These are phyloP conservation scores for Craterostigma plantagineum DNA, from an alignment of 257 asterid species.

Conservation along the genomic window DNA sequence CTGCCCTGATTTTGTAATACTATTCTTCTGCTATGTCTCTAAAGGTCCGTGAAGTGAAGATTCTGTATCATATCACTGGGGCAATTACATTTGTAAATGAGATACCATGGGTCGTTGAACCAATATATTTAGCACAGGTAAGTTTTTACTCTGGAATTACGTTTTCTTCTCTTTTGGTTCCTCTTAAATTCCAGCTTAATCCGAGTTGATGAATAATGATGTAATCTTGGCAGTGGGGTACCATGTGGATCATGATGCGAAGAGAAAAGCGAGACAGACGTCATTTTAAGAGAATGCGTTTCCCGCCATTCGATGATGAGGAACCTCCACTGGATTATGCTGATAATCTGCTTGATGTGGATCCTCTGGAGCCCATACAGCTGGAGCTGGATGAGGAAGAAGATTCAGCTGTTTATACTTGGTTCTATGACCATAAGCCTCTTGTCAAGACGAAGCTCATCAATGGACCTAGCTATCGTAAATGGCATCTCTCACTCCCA, in stretches of 20 bases:
- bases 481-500: constrained; percentile 96
- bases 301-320: constrained; percentile 98
- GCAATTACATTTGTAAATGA: constrained; percentile 95
- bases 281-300: constrained; percentile 96
- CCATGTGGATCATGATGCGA: constrained; percentile 99
- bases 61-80: constrained; percentile 90
- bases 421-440: constrained; percentile 99
- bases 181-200: too few relatives aligned
- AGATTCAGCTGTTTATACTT: constrained; percentile 84
- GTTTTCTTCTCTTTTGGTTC: too few relatives aligned
- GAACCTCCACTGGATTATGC: constrained; percentile 98
- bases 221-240: constrained; percentile 62
- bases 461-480: constrained; percentile 94
- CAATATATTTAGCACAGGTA: constrained; percentile 96
- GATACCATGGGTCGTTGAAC: constrained; percentile 98
- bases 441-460: constrained; percentile 91
- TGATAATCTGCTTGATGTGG: constrained; percentile 89
- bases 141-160: constrained; percentile 1
- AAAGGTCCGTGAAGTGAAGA: constrained; percentile 95
- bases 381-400: constrained; percentile 93
- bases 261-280: constrained; percentile 96
- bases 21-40: constrained; percentile 9
- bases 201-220: neutral
- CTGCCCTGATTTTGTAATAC: constrained; percentile 6
- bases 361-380: constrained; percentile 96